Base-by-base conservation (phyloP, 371 early-diverging fungal genomes). In the Mucor irregularis region DNA sequence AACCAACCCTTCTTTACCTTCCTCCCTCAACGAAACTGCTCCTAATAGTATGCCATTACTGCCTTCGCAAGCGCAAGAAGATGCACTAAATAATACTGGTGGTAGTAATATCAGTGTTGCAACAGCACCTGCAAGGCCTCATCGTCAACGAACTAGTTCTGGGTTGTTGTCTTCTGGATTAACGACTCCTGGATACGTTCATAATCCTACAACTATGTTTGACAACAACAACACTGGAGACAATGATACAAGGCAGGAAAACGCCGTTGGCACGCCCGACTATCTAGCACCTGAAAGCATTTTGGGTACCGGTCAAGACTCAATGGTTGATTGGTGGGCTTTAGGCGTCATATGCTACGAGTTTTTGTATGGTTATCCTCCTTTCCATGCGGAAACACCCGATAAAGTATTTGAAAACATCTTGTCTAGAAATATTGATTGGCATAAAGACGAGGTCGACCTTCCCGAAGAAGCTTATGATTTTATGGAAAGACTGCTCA, bases 261-360 rank as follows among this genome's bases (percentile, higher is more conserved):
- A 56, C 14, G 78, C 78, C 43, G 92, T 93, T 8, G 99, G 99
- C 13, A 98, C 99, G n/a, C 99, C 99, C 0, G 99, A 97, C 66
- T 98, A 97, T 65, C 75, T 98, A 50, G 96, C 97, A 4, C 97
- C 97, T 0, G 99, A 98, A 68, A 89, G 90, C 56, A 90, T 98
- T 25, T 61, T 91, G 17, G 94, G 94, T 22, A 77, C 90, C 16
- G 88, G 90, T 7, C 92, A 95, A 62, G 93, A 90, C 58, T 79
- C 83, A 0, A 87, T 88, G 79, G 93, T 95, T 3, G 95, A 95
- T 67, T 95, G 95, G 95, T 95, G 95, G 95, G 93, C 94, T 3
- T 63, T 93, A 4, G 95, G 95, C 19, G 92, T 93, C 0, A 93
- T 93, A 33, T 79, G 92, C 37, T 95, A 91, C 65, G 95, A 95